These are phyloP conservation scores for Epithemia pelagica DNA, from an alignment of 108 stramenopile genomes.

Conservation along the genomic window DNA sequence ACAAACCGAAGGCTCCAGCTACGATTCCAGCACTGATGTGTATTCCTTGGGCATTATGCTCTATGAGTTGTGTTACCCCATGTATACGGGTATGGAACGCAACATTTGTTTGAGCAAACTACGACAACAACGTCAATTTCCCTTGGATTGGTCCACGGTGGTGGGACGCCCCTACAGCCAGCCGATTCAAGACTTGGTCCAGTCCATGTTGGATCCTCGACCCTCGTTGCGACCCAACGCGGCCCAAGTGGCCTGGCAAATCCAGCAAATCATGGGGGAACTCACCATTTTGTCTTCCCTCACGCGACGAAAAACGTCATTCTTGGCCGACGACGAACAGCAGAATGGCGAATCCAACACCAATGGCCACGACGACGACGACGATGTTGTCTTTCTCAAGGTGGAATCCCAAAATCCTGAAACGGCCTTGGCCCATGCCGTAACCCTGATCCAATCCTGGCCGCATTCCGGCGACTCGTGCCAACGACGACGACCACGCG, in stretches of 20 bases:
- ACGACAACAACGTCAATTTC: slow-evolving; percentile 38
- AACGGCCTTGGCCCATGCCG: slow-evolving; percentile 52
- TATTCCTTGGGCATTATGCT: slow-evolving; percentile 91
- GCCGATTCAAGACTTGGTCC: slow-evolving; percentile 42
- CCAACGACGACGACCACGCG: slow-evolving; percentile 10
- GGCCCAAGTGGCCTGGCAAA: slow-evolving; percentile 35
- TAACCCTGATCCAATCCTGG: slow-evolving; percentile 37
- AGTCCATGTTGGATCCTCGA: slow-evolving; percentile 55
- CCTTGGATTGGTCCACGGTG: slow-evolving; percentile 42
- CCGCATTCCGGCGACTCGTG: slow-evolving; percentile 21
- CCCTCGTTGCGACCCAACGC: slow-evolving; percentile 62
- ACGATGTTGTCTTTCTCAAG: slow-evolving; percentile 51
- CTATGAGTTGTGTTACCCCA: slow-evolving; percentile 91
- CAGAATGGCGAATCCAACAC: not conserved
- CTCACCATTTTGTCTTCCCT: slow-evolving; percentile 52
- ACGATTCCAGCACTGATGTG: slow-evolving; percentile 91
- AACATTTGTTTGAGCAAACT: slow-evolving; percentile 35
- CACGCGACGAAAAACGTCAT: not conserved
- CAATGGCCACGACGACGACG: slow-evolving; percentile 31
- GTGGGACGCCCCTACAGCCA: slow-evolving; percentile 47
- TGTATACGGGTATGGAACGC: slow-evolving; percentile 83
- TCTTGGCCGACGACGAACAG: not conserved
- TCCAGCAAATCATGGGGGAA: slow-evolving; percentile 59
- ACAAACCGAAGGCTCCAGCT: slow-evolving; percentile 85
- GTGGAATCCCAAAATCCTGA: slow-evolving; percentile 63